These are phyloP conservation scores for Tuber umbilicatum DNA, from an alignment of 495 filamentous ascomycete genomes.

Conservation along the genomic window DNA sequence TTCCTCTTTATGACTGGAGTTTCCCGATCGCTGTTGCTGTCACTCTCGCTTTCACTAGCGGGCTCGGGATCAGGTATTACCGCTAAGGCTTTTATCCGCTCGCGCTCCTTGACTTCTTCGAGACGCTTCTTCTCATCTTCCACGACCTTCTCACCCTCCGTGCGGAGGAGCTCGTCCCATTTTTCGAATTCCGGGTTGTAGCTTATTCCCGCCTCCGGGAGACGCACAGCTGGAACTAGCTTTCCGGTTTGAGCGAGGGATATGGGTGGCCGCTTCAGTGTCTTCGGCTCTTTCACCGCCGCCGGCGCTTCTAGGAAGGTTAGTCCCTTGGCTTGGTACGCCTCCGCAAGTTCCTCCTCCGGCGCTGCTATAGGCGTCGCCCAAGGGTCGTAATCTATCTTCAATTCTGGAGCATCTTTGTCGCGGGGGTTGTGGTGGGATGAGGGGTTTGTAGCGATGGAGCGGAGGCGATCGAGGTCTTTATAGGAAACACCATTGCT, in stretches of 20 bases:
- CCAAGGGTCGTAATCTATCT: constrained; percentile 69
- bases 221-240: constrained; percentile 65
- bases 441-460: constrained; percentile 52
- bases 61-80: constrained; percentile 55
- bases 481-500: constrained; percentile 70
- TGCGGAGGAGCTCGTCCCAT: constrained; percentile 66
- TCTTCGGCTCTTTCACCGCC: constrained; percentile 63
- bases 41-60: constrained; percentile 59
- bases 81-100: constrained; percentile 51
- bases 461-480: constrained; percentile 68
- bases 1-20: constrained; percentile 77
- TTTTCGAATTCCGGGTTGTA: constrained; percentile 86
- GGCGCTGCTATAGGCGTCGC: constrained; percentile 46
- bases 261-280: constrained; percentile 67
- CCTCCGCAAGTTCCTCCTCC: constrained; percentile 47
- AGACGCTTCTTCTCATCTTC: constrained; percentile 72
- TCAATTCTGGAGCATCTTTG: constrained; percentile 43
- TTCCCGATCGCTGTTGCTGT: constrained; percentile 63
- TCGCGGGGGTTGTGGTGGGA: not conserved
- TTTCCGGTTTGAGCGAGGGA: constrained; percentile 74
- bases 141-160: constrained; percentile 70
- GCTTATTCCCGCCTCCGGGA: constrained; percentile 71
- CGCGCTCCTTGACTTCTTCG: constrained; percentile 58
- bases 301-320: constrained; percentile 59
- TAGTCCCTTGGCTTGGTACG: constrained; percentile 43